Evolutionary conservation across 2,329 filamentous ascomycete genomes (phyloP).

Genomic region (Capronia americana): DNA sequence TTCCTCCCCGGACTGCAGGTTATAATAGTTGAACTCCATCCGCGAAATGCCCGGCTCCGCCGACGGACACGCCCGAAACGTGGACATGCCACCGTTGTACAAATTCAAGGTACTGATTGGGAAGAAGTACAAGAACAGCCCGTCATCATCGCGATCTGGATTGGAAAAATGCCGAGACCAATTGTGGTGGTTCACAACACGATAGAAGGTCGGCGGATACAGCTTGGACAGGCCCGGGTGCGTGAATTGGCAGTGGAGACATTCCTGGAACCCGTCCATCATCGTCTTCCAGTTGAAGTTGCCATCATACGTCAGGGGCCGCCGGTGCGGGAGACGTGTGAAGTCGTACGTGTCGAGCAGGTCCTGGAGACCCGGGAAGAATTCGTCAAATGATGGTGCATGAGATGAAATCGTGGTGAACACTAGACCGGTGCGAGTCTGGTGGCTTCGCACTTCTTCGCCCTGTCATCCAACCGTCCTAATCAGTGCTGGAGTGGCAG

Average conservation of each 20-base stretch:
- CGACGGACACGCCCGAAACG: neutral
- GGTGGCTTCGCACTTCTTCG: neutral
- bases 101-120: slow-evolving; percentile 1
- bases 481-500: neutral
- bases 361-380: neutral
- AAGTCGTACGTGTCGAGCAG: neutral
- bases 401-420: neutral
- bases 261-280: slow-evolving; percentile 65
- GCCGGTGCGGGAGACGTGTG: neutral
- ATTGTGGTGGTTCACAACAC: neutral
- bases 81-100: neutral
- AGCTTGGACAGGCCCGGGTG: slow-evolving; percentile 59
- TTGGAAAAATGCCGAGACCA: neutral
- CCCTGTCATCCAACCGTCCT: neutral
- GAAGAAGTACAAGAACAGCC: neutral
- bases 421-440: neutral
- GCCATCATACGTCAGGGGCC: slow-evolving; percentile 52
- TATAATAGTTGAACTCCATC: neutral
- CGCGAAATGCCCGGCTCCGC: neutral
- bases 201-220: neutral
- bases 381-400: neutral
- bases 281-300: slow-evolving; percentile 66
- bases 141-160: neutral
- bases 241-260: slow-evolving; percentile 63
- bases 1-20: neutral